A percentile compares a stretch with the other conserved stretches of the same genome.
Conservation (phyloP, 176 grass and related monocot species). For the Raddia guianensis region DNA sequence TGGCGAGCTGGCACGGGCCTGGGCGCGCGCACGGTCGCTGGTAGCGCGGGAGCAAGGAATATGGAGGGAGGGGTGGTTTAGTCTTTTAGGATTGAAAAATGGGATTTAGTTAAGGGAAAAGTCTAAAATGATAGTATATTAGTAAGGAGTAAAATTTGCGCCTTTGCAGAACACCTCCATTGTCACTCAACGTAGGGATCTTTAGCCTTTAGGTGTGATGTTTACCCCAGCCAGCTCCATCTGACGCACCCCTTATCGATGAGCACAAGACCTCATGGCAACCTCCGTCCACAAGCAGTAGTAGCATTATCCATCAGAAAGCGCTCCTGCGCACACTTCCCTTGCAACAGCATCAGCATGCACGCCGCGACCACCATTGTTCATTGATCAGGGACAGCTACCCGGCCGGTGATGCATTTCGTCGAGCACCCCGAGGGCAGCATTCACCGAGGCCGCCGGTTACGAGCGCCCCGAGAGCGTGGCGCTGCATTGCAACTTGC, state of each 20-base stretch:
- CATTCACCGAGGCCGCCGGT: not conserved
- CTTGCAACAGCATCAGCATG: not conserved
- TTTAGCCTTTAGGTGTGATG: not conserved
- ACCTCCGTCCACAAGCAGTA: not conserved
- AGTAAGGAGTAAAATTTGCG: not conserved
- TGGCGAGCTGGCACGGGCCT: too few relatives aligned
- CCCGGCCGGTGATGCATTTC: not conserved
- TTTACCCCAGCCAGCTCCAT: not conserved
- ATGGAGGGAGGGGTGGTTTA: too few relatives aligned
- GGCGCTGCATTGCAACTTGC: not conserved
- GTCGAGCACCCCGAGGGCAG: not conserved
- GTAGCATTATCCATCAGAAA: not conserved
- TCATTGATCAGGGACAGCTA: too few relatives aligned
- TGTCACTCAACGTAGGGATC: not conserved
- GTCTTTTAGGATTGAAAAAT: too few relatives aligned
- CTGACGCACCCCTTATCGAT: not conserved
- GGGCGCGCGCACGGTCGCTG: too few relatives aligned
- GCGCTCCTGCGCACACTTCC: not conserved
- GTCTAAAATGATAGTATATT: too few relatives aligned
- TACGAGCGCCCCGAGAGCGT: not conserved
- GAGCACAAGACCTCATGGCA: not conserved
- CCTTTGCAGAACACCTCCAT: not conserved
- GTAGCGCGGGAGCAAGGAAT: too few relatives aligned
- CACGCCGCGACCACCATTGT: too few relatives aligned
- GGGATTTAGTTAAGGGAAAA: too few relatives aligned